Evolutionary conservation across 768 basidiomycete species (phyloP).

Genomic region (Amyloporia xantha): DNA sequence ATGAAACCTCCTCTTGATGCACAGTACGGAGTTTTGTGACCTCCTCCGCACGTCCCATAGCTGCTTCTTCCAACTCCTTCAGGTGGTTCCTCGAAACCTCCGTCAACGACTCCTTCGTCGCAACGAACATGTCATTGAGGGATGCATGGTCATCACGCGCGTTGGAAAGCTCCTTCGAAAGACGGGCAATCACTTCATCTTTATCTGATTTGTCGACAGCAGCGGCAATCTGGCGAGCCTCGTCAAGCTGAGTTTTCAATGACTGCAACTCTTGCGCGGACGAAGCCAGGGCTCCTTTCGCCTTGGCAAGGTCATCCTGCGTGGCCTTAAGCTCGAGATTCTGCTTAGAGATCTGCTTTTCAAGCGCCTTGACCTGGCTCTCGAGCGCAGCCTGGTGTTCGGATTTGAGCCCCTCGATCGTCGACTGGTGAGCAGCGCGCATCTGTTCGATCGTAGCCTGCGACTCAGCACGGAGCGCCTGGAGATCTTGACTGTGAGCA

Average conservation of each 20-base stretch:
- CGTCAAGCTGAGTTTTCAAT: slow-evolving; percentile 59
- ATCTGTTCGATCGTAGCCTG: slow-evolving; percentile 65
- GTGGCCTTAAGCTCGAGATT: slow-evolving; percentile 78
- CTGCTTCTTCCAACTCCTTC: slow-evolving; percentile 71
- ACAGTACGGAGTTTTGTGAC: slow-evolving; percentile 50
- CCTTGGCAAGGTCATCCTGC: slow-evolving; percentile 73
- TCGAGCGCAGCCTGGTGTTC: slow-evolving; percentile 61
- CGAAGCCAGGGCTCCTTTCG: slow-evolving; percentile 52
- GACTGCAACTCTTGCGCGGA: slow-evolving; percentile 48
- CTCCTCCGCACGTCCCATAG: slow-evolving; percentile 64
- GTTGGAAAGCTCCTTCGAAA: slow-evolving; percentile 52
- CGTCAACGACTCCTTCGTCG: slow-evolving; percentile 63
- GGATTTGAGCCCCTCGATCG: slow-evolving; percentile 53
- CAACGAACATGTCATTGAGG: slow-evolving; percentile 55
- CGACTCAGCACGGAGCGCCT: slow-evolving; percentile 60
- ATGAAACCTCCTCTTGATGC: slow-evolving; percentile 56
- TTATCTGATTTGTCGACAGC: slow-evolving; percentile 37
- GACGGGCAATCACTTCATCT: slow-evolving; percentile 45
- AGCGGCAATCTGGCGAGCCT: slow-evolving; percentile 42
- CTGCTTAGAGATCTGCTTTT: slow-evolving; percentile 58
- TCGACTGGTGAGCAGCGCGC: slow-evolving; percentile 49
- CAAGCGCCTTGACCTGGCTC: slow-evolving; percentile 44
- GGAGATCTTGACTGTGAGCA: slow-evolving; percentile 63
- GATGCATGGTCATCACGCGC: slow-evolving; percentile 66
- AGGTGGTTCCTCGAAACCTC: slow-evolving; percentile 66